Evolutionary conservation across 768 basidiomycete species (phyloP).

Genomic region (Termitomyces sp.): DNA sequence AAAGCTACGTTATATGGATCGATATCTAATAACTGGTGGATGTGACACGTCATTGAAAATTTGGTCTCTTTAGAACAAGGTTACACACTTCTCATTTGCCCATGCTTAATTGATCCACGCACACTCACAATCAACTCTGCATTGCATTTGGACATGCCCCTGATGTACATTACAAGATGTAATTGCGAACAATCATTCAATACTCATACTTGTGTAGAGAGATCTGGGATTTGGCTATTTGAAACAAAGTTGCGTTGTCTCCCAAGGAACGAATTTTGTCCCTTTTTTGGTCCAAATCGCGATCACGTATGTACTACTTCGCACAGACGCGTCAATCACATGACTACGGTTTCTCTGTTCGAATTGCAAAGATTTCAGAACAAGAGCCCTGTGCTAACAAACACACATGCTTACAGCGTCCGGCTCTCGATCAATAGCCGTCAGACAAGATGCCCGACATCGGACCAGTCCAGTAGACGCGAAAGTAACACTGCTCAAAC

Average conservation of each 20-base stretch:
- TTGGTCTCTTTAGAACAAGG: constrained; percentile 72
- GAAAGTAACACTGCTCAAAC: neutral
- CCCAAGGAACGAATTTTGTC: too few relatives aligned
- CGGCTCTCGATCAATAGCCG: neutral
- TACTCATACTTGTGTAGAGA: neutral
- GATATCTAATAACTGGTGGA: constrained; percentile 88
- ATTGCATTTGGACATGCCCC: neutral
- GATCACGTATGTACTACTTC: neutral
- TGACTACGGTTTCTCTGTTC: neutral
- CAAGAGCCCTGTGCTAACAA: neutral
- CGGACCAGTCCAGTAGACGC: neutral
- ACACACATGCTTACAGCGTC: neutral
- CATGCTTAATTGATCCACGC: neutral
- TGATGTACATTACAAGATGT: constrained; percentile 4
- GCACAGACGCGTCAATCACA: constrained; percentile 7
- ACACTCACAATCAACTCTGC: neutral
- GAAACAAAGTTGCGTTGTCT: neutral
- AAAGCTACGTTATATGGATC: constrained; percentile 91
- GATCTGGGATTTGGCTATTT: neutral
- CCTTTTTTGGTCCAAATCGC: neutral
- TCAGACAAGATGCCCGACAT: neutral
- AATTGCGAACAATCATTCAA: neutral
- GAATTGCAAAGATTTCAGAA: neutral
- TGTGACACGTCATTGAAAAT: constrained; percentile 85
- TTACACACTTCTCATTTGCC: neutral